These are phyloP conservation scores for Plasmodium ovale DNA, from an alignment of 169 alveolate genomes.

Conservation along the genomic window DNA sequence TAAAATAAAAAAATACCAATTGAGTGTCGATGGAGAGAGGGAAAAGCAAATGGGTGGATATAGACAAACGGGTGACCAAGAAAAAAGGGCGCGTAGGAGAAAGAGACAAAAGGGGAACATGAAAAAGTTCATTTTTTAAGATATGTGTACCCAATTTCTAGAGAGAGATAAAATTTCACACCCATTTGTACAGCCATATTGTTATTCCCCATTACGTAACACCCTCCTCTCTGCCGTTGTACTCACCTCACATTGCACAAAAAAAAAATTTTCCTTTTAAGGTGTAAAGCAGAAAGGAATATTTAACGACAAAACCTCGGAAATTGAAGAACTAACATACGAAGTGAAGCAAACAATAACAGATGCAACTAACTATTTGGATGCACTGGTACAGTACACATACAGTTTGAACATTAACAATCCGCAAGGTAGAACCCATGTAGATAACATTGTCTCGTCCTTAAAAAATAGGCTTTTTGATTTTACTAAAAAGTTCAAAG, in stretches of 20 bases:
- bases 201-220: too few relatives aligned
- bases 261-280: not conserved
- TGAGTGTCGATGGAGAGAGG: not conserved
- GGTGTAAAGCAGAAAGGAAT: constrained; percentile 79
- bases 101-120: too few relatives aligned
- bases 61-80: too few relatives aligned
- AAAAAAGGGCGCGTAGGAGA: too few relatives aligned
- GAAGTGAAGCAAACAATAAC: constrained; percentile 79
- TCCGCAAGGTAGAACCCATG: constrained; percentile 45
- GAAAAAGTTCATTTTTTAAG: too few relatives aligned
- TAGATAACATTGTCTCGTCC: constrained; percentile 41
- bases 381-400: constrained; percentile 14
- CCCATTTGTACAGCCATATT: not conserved
- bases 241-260: not conserved
- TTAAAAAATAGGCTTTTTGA: constrained; percentile 47
- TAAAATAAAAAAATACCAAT: too few relatives aligned
- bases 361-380: constrained; percentile 56
- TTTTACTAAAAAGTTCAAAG: constrained; percentile 83
- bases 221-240: too few relatives aligned
- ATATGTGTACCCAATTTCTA: too few relatives aligned
- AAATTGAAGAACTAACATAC: constrained; percentile 81
- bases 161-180: too few relatives aligned
- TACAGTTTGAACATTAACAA: constrained; percentile 30
- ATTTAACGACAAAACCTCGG: constrained; percentile 79
- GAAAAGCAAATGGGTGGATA: not conserved